Evolutionary conservation across 1,284 basidiomycete species (phyloP), one percentile per base, ranked within the genome.

Genomic region (Cryptococcus sp.): DNA sequence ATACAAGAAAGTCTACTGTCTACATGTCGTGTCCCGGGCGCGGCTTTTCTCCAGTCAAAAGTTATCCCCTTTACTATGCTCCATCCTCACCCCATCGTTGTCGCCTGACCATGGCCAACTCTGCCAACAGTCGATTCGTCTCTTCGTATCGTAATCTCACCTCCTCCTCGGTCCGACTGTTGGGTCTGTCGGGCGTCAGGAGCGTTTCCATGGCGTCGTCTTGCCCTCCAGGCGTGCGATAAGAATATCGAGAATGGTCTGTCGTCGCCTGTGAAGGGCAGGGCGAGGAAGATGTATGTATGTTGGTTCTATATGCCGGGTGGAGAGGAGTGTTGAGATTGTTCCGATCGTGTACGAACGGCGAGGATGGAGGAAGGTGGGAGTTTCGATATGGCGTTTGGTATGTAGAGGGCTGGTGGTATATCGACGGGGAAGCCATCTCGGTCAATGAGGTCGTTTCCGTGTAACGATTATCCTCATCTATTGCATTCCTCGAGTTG

Each of bases 61-160:
- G n/a, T n/a, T n/a, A n/a, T n/a, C n/a, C n/a, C n/a, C n/a, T n/a
- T n/a, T n/a, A n/a, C n/a, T n/a, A n/a, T n/a, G n/a, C n/a, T n/a
- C n/a, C n/a, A 14, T 31, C 43, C n/a, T 61, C 54, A 0, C 62
- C 60, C 60, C 58, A 63, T 37, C 64, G 47, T 26, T 41, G 39
- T 21, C 60, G 32, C 24, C 69, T 53, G 2, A 57, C 63, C 3
- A 71, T 56, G n/a, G 62, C 67, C 35, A 71, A 53, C 42, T 66
- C 63, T 5, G 60, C 66, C 22, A 71, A 56, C 22, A 71, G 50
- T 25, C 64, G 56, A 57, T 71, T 71, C 16, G 69, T 51, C 51
- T 69, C 66, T 45, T 71, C 69, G 39, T 71, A 71, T 23, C 62
- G 45, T 10, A 43, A 55, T 39, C 51, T 60, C 18, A 65, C 60